These are phyloP conservation scores for Intubia oerlemansii DNA, from an alignment of 2,329 filamentous ascomycete genomes.

Conservation along the genomic window DNA sequence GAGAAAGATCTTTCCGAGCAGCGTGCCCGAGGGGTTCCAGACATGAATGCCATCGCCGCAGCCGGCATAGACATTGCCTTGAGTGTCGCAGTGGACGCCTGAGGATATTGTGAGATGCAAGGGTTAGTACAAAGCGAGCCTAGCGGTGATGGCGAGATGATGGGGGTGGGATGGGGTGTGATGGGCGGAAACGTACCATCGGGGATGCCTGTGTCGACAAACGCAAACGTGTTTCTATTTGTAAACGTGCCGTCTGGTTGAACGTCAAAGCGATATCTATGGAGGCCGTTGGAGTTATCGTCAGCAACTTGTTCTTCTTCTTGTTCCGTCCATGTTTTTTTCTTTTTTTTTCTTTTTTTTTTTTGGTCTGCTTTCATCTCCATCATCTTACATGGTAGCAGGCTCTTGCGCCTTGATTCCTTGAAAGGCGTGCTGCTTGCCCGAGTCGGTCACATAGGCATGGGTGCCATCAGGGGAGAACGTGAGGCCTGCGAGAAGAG, in stretches of 20 bases:
- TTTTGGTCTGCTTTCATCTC: too few relatives aligned
- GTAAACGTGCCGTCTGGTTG: conserved; percentile 22
- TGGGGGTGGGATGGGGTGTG: too few relatives aligned
- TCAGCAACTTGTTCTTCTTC: too few relatives aligned
- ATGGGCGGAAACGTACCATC: too few relatives aligned
- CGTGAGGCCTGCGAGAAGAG: too few relatives aligned
- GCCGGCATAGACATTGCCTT: conserved; percentile 32
- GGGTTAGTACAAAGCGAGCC: too few relatives aligned
- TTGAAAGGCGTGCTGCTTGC: conserved; percentile 17
- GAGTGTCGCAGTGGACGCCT: conserved; percentile 30
- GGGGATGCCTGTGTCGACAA: conserved; percentile 27
- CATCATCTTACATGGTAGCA: conserved; percentile 27
- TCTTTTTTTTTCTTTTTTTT: too few relatives aligned
- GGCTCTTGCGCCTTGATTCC: conserved; percentile 20
- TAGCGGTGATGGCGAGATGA: too few relatives aligned
- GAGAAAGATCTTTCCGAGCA: conserved; percentile 35
- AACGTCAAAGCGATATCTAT: conserved; percentile 25
- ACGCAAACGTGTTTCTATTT: conserved; percentile 34
- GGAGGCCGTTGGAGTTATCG: too few relatives aligned
- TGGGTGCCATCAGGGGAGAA: conserved; percentile 31
- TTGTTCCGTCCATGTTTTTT: too few relatives aligned
- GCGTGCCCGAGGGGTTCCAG: conserved; percentile 23
- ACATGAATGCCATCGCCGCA: conserved; percentile 29
- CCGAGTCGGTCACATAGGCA: conserved; percentile 35
- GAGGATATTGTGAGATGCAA: too few relatives aligned